A percentile compares a stretch with the other conserved stretches of the same genome.
Conservation (phyloP, 768 basidiomycete genomes). For the Leccinum subgranulosum region DNA sequence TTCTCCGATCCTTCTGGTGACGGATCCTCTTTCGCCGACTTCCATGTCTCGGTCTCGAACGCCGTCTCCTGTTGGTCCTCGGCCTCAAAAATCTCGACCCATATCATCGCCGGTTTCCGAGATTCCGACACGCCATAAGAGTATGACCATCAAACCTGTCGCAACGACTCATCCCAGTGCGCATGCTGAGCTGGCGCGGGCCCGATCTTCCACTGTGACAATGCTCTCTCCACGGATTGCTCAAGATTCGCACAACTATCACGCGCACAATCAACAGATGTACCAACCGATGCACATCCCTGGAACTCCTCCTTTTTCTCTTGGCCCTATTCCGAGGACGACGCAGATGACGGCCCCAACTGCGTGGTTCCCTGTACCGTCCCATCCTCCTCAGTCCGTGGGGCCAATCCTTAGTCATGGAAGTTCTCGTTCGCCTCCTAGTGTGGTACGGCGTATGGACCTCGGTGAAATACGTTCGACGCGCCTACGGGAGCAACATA, state of each 20-base stretch:
- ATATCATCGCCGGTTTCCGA: conserved; percentile 28
- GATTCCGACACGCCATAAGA: conserved; percentile 30
- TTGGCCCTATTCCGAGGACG: conserved; percentile 2
- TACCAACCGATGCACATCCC: conserved; percentile 30
- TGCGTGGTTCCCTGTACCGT: conserved; percentile 17
- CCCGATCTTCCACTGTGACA: conserved; percentile 31
- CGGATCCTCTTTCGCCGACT: conserved; percentile 13
- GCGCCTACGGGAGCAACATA: conserved; percentile 36
- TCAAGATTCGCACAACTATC: conserved; percentile 32
- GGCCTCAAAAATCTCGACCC: conserved; percentile 34
- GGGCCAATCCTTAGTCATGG: conserved; percentile 13
- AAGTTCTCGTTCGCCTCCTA: conserved; percentile 14
- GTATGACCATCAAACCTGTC: conserved; percentile 27
- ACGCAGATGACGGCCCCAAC: conserved; percentile 6
- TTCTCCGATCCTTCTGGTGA: conserved; percentile 21
- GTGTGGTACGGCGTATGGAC: conserved; percentile 3
- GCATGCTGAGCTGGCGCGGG: conserved; percentile 22
- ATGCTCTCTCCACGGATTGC: conserved; percentile 21
- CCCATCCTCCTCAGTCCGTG: conserved; percentile 7
- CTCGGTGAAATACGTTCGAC: conserved; percentile 34
- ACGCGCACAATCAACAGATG: conserved; percentile 31
- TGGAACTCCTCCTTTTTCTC: conserved; percentile 14
- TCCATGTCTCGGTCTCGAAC: conserved; percentile 39
- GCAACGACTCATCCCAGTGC: conserved; percentile 13
- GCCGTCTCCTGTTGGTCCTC: conserved; percentile 51